phyloP scores from a whole-genome alignment of 139 green algal species.

The Yamagishiella unicocca region DNA sequence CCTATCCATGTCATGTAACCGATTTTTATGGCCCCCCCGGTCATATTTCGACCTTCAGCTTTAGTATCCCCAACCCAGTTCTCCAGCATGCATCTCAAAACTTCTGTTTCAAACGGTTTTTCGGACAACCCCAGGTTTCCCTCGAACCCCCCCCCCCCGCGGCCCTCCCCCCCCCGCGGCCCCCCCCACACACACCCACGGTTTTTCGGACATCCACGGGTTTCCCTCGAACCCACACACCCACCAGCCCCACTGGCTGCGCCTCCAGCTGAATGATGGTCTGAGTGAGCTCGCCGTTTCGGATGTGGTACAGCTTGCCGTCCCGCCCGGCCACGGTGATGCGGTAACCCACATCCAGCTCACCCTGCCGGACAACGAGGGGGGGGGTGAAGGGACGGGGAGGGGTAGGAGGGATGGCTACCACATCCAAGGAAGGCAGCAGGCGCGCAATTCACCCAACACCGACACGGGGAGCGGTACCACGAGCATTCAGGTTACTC shows the following conservation, averaged over 20 bases:
- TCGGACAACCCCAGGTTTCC: background rate
- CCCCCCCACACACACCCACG: too few relatives aligned
- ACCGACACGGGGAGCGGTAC: too few relatives aligned
- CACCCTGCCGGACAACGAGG: background rate
- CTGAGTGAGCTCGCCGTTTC: constrained; percentile 53
- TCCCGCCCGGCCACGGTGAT: constrained; percentile 75
- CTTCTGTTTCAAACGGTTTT: too few relatives aligned
- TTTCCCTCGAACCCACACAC: background rate
- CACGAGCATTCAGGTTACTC: too few relatives aligned
- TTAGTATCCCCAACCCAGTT: too few relatives aligned
- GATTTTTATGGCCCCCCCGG: too few relatives aligned
- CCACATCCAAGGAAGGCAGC: too few relatives aligned
- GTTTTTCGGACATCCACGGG: too few relatives aligned
- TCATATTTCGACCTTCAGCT: too few relatives aligned
- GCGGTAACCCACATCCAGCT: constrained; percentile 75
- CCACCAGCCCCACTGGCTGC: constrained; percentile 59
- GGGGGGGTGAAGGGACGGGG: background rate
- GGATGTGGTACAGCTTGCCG: constrained; percentile 76
- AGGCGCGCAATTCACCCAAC: too few relatives aligned
- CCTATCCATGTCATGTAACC: too few relatives aligned
- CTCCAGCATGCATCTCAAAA: too few relatives aligned
- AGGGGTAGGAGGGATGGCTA: background rate
- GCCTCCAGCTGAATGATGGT: constrained; percentile 78
- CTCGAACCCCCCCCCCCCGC: background rate
- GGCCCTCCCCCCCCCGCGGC: background rate